Base-by-base conservation (phyloP, 495 filamentous ascomycete genomes). In the Trichoderma reesei region DNA sequence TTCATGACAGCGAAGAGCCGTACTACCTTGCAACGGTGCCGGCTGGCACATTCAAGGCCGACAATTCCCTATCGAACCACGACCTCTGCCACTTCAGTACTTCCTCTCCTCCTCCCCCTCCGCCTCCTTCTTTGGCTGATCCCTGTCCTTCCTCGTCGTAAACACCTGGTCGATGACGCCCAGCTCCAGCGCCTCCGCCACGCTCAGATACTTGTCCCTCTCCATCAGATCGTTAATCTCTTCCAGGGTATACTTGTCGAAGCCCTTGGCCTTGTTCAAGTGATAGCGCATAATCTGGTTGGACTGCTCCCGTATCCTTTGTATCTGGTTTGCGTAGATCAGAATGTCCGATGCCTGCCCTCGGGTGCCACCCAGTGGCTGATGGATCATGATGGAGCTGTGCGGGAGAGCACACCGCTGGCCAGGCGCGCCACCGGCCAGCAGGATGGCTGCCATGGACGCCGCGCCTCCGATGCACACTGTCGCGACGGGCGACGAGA, bases 201-300 rank as follows among this genome's bases (percentile, higher is more conserved):
- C 92, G 61, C 88, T 86, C 84, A 98, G 85, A 69, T 96, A 96
- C 68, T 92, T 91, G 75, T 98, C 94, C 63, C 94, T 77, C 80
- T 98, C 94, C 91, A 98, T 96, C 71, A 97, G 77, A 76, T 84
- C 89, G 81, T 95, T 94, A 72, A 96, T 86, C 62, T 93, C 90
- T 63, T 90, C 85, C 65, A 96, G 74, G 56, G 72, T 73, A 67
- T 78, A 82, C 66, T 78, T 84, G 63, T 85, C 79, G 59, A 79
- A 76, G 2, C 79, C 76, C 71, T 88, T 76, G 65, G 86, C 78
- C 74, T 86, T 89, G 66, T 89, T 97, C 71, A 98, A 73, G 76
- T 98, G 94, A 66, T 80, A 74, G 75, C 88, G 82, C 67, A 96
- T 96, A 63, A 98, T 96, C 78, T 88, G 79, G 76, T 98, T 97